Percentiles rank a stretch among this genome's conserved stretches.
phyloP scores from a whole-genome alignment of 139 green algal genomes.

The Mesostigma viride region DNA sequence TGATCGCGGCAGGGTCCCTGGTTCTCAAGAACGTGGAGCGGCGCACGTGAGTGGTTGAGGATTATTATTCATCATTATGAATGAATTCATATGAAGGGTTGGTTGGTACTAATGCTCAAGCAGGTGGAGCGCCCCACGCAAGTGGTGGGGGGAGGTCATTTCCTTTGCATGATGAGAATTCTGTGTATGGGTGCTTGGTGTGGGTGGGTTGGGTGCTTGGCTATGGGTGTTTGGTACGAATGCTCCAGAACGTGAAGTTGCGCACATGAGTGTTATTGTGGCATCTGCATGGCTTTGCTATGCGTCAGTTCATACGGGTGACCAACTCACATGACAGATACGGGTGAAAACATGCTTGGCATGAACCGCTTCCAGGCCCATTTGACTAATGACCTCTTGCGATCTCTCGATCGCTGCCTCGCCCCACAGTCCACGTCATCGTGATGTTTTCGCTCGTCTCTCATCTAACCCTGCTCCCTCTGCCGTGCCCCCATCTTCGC shows the following conservation, averaged over 20 bases:
- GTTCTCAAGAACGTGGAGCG: constrained; percentile 29
- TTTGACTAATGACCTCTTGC: too few species aligned
- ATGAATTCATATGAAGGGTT: not conserved
- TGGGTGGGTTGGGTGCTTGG: not conserved
- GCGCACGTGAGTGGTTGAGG: constrained; percentile 15
- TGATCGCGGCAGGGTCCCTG: constrained; percentile 35
- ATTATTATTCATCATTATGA: not conserved
- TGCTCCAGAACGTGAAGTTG: too few species aligned
- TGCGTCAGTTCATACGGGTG: too few species aligned
- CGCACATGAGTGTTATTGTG: too few species aligned
- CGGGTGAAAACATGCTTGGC: too few species aligned
- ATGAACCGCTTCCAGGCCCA: too few species aligned
- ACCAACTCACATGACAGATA: too few species aligned
- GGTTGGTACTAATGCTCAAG: not conserved
- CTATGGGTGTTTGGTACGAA: too few species aligned
- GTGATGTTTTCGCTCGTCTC: not conserved
- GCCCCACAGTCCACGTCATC: not conserved
- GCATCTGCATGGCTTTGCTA: too few species aligned
- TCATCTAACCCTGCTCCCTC: not conserved
- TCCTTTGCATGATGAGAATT: not conserved
- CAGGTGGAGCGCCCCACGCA: not conserved
- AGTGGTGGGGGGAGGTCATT: not conserved
- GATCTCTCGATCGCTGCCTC: not conserved
- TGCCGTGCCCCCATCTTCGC: not conserved
- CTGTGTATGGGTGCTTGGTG: not conserved